A percentile compares a stretch with the other conserved stretches of the same genome.
Conservation (phyloP, 345 rosid genomes). For the Rhizophora mangle region DNA sequence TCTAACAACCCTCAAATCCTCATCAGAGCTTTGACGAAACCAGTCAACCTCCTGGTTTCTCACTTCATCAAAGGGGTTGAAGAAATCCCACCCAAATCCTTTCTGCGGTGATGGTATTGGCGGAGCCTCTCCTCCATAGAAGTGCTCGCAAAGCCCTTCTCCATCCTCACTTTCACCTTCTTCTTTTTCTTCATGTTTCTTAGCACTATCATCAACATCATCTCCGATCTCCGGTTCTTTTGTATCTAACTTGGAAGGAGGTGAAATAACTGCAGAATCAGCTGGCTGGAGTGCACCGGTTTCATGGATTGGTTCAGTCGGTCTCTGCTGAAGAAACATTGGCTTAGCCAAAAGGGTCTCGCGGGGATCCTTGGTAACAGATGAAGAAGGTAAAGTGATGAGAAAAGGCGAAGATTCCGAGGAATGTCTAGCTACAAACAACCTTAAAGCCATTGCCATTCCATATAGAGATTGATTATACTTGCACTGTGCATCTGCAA, state of each 20-base stretch:
- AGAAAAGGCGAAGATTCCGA: slow-evolving; percentile 37
- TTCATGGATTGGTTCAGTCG: slow-evolving; percentile 19
- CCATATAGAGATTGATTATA: slow-evolving; percentile 40
- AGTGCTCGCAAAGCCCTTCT: slow-evolving; percentile 22
- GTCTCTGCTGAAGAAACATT: slow-evolving; percentile 23
- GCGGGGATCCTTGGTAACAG: not conserved
- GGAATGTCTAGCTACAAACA: slow-evolving; percentile 39
- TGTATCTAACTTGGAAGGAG: slow-evolving; percentile 7
- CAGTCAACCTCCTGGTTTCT: slow-evolving; percentile 17
- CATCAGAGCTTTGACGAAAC: slow-evolving; percentile 12
- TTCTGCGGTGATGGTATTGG: slow-evolving; percentile 20
- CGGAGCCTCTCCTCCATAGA: slow-evolving; percentile 20
- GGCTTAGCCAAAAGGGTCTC: slow-evolving; percentile 12
- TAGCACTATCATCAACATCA: not conserved
- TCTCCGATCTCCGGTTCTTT: slow-evolving; percentile 13
- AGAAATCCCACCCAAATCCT: slow-evolving; percentile 41
- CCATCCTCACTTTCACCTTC: slow-evolving; percentile 15
- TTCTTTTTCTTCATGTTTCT: slow-evolving; percentile 5
- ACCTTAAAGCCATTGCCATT: slow-evolving; percentile 38
- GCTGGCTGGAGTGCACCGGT: slow-evolving; percentile 13
- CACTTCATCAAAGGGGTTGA: slow-evolving; percentile 30
- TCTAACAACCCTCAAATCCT: slow-evolving; percentile 28
- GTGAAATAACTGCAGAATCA: slow-evolving; percentile 10
- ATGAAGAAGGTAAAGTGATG: slow-evolving; percentile 30
- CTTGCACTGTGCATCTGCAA: slow-evolving; percentile 42